Evolutionary conservation across 805 yeast species (phyloP).

Genomic region (Dipodascus albidus): DNA sequence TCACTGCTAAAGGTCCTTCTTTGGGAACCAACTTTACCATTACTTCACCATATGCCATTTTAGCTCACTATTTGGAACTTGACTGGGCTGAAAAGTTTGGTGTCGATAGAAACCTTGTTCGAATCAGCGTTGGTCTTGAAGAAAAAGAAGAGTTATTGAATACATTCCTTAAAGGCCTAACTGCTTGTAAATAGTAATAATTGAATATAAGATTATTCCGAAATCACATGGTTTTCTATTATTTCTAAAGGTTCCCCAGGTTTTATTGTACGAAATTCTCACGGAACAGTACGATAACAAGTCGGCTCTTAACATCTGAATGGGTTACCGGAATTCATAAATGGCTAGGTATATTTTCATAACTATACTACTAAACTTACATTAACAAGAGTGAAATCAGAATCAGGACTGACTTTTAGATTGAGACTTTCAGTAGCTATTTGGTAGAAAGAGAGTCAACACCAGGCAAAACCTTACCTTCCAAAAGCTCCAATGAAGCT

Average conservation of each 20-base stretch:
- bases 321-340: no score
- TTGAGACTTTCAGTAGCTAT: conserved; percentile 14
- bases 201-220: no score
- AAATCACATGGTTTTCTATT: not conserved
- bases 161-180: conserved; percentile 32
- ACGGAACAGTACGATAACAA: no score
- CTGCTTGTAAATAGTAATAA: not conserved
- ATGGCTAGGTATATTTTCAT: not conserved
- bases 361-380: not conserved
- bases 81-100: conserved; percentile 77
- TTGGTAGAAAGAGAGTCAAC: conserved; percentile 84
- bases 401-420: not conserved
- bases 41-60: conserved; percentile 80
- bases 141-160: conserved; percentile 45
- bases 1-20: conserved; percentile 78
- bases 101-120: conserved; percentile 62
- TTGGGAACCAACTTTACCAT: conserved; percentile 83
- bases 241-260: not conserved
- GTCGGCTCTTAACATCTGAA: no score
- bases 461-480: conserved; percentile 98
- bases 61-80: conserved; percentile 75
- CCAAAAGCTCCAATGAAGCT: conserved; percentile 96
- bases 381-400: not conserved
- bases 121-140: conserved; percentile 82
- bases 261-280: no score